phyloP scores from a whole-genome alignment of 202 grass and related monocot genomes.

The Carex arenaria region DNA sequence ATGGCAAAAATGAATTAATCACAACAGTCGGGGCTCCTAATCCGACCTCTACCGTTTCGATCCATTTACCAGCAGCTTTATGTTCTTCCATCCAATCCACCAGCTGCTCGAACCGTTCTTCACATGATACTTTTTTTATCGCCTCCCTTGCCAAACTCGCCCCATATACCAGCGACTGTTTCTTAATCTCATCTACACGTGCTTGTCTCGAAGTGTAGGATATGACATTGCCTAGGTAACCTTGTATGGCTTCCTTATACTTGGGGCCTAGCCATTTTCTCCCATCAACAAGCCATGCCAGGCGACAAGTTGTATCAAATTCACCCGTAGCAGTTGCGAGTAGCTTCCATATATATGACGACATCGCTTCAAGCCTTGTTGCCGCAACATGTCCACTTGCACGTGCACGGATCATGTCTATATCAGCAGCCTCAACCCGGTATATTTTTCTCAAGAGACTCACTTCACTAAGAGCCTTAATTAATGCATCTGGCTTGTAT shows the following conservation, averaged over 20 bases:
- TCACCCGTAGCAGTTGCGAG: conserved; percentile 46
- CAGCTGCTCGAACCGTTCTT: too few relatives aligned
- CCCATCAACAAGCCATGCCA: conserved; percentile 65
- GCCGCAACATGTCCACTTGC: conserved; percentile 28
- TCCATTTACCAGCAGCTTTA: conserved; percentile 57
- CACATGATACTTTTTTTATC: conserved; percentile 35
- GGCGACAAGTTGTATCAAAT: conserved; percentile 43
- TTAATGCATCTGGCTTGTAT: conserved; percentile 19
- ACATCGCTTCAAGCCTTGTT: conserved; percentile 59
- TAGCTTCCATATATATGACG: conserved; percentile 62
- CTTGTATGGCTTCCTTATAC: conserved; percentile 1
- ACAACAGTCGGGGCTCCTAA: conserved; percentile 47
- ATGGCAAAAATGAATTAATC: conserved; percentile 43
- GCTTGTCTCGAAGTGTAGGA: conserved; percentile 48
- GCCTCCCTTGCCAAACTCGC: conserved; percentile 33
- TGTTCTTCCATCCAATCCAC: conserved; percentile 76
- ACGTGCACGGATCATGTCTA: conserved; percentile 32
- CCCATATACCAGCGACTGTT: conserved; percentile 24
- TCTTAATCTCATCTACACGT: conserved; percentile 8
- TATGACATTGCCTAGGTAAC: conserved; percentile 51
- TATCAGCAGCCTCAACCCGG: conserved; percentile 31
- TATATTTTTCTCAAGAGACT: conserved; percentile 47
- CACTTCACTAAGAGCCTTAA: conserved; percentile 34
- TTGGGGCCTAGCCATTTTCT: conserved; percentile 24
- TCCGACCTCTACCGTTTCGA: conserved; percentile 49